A percentile compares a stretch with the other conserved stretches of the same genome.
Conservation (phyloP, 306 rosid genomes). For the Prunus campanulata region DNA sequence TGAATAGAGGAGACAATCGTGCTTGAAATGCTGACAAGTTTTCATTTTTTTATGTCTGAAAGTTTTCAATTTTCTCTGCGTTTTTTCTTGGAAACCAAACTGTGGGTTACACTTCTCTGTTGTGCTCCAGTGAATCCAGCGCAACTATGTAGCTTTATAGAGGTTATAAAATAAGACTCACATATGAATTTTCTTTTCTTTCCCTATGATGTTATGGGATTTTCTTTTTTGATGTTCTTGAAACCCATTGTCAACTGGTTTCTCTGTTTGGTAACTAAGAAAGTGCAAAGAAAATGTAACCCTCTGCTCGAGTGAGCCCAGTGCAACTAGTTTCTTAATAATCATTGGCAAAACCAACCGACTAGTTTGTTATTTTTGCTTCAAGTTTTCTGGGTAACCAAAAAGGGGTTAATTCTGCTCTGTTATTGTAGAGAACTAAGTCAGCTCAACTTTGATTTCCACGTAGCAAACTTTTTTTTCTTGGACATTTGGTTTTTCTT, state of each 20-base stretch:
- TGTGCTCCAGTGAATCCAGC: neutral
- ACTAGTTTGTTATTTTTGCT: neutral
- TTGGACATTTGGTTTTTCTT: neutral
- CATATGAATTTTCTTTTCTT: neutral
- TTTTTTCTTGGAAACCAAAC: neutral
- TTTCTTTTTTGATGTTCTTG: neutral
- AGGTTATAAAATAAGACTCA: neutral
- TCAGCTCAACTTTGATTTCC: neutral
- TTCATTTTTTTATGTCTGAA: neutral
- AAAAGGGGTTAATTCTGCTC: neutral
- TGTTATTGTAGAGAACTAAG: neutral
- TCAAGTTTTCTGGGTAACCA: neutral
- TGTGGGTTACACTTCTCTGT: neutral
- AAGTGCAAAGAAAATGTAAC: conserved; percentile 1
- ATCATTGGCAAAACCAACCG: too few species aligned
- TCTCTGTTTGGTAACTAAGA: neutral
- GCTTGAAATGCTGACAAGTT: conserved; percentile 3
- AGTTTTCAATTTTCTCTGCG: neutral
- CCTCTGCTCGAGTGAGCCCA: neutral
- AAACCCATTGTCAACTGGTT: neutral
- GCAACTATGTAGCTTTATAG: neutral
- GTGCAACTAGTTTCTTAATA: too few species aligned
- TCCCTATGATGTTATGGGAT: neutral
- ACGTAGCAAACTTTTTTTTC: neutral
- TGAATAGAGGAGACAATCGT: neutral